Percentiles rank a stretch among this genome's conserved stretches.
These are phyloP conservation scores for Actinomortierella wolfii DNA, from an alignment of 371 early-diverging fungal genomes.

Conservation along the genomic window DNA sequence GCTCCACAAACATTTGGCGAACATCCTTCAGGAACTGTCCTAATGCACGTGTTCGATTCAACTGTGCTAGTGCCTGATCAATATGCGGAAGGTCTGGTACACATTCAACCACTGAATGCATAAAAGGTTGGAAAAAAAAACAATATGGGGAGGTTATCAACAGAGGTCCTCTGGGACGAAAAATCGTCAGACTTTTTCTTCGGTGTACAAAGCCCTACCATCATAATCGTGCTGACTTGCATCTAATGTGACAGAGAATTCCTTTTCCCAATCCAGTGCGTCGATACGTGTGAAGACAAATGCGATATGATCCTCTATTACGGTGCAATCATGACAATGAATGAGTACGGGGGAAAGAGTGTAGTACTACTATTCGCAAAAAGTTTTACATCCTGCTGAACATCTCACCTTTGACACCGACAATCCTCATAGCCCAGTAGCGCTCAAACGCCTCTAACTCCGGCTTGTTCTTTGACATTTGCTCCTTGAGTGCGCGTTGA, in stretches of 20 bases:
- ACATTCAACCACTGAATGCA: conserved; percentile 23
- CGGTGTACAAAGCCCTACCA: conserved; percentile 21
- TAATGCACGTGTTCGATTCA: conserved; percentile 35
- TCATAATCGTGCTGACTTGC: conserved; percentile 27
- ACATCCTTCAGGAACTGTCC: conserved; percentile 38
- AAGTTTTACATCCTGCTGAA: too few relatives aligned
- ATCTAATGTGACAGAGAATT: conserved; percentile 31
- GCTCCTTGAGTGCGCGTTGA: conserved; percentile 38
- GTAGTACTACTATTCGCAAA: background rate
- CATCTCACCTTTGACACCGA: conserved; percentile 37
- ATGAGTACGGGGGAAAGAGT: too few relatives aligned
- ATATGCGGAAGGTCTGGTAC: conserved; percentile 25
- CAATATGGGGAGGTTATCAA: background rate
- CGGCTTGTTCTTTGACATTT: conserved; percentile 38
- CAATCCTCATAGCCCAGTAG: conserved; percentile 26
- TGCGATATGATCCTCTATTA: conserved; percentile 43
- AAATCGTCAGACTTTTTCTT: background rate
- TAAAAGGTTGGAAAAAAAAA: background rate
- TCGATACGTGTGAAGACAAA: conserved; percentile 42
- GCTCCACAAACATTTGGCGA: conserved; percentile 26
- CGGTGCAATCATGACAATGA: too few relatives aligned
- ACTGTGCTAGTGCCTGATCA: conserved; percentile 9
- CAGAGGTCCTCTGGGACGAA: background rate
- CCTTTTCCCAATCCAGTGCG: conserved; percentile 36
- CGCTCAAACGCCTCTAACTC: conserved; percentile 34